phyloP scores from a whole-genome alignment of 2,329 filamentous ascomycete genomes.

The Claviceps paspali region DNA sequence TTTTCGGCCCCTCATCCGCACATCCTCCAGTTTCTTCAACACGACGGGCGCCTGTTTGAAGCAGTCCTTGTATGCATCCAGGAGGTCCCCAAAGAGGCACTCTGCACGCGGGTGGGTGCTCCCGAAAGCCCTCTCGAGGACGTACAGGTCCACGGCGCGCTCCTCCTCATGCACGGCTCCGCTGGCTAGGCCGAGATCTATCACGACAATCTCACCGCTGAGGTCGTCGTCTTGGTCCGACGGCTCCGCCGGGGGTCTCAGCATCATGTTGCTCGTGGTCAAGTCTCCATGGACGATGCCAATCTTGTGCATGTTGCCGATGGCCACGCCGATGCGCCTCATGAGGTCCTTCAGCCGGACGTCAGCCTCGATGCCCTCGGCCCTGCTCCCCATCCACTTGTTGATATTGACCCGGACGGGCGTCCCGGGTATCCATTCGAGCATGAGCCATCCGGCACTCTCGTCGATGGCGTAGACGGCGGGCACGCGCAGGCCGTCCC shows the following conservation, averaged over 20 bases:
- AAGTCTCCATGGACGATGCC: constrained; percentile 89
- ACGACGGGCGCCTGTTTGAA: constrained; percentile 64
- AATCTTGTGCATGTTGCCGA: constrained; percentile 65
- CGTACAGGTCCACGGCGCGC: constrained; percentile 88
- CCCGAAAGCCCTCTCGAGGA: constrained; percentile 83
- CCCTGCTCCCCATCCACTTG: constrained; percentile 43
- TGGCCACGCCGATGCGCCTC: constrained; percentile 51
- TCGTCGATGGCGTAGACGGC: constrained; percentile 58
- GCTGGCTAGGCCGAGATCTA: constrained; percentile 84
- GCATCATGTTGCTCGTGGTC: constrained; percentile 94
- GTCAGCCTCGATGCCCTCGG: constrained; percentile 25
- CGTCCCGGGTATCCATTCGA: constrained; percentile 69
- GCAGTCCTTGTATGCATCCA: constrained; percentile 56
- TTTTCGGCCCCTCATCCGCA: constrained; percentile 86
- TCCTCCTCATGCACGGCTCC: constrained; percentile 79
- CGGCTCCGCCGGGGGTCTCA: constrained; percentile 26
- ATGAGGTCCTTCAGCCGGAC: constrained; percentile 45
- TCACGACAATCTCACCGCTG: constrained; percentile 69
- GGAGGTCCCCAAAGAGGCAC: constrained; percentile 54
- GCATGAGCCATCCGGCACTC: constrained; percentile 55
- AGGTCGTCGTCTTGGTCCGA: constrained; percentile 17
- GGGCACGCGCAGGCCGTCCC: constrained; percentile 70
- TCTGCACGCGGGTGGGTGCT: constrained; percentile 87
- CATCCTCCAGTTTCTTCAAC: constrained; percentile 74
- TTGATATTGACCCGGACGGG: constrained; percentile 59